phyloP scores from a whole-genome alignment of 2,329 filamentous ascomycete species.

The Trichoderma lentiforme region DNA sequence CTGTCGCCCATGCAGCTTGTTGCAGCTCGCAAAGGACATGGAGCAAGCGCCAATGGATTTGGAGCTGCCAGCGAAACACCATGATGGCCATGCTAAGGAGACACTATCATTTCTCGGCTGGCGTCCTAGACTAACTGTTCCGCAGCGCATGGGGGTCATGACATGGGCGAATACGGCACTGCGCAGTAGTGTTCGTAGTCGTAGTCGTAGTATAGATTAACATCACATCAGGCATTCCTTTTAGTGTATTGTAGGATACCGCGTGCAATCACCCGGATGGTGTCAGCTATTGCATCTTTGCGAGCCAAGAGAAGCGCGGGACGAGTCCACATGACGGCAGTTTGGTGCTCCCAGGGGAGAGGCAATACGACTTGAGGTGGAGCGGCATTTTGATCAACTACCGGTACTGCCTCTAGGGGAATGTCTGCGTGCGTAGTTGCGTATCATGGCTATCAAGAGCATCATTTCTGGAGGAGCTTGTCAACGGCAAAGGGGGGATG shows the following conservation, averaged over 20 bases:
- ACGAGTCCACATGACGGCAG: slow-evolving; percentile 17
- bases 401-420: background rate
- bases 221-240: background rate
- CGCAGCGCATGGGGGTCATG: background rate
- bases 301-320: background rate
- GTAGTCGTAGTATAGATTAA: background rate
- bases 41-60: background rate
- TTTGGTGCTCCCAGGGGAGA: background rate
- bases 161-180: background rate
- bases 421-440: background rate
- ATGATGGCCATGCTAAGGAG: background rate
- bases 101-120: background rate
- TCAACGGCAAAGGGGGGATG: slow-evolving; percentile 2
- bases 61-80: slow-evolving; percentile 2
- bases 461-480: slow-evolving; percentile 1
- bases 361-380: slow-evolving; percentile 7
- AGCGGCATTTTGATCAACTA: slow-evolving; percentile 4
- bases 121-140: background rate
- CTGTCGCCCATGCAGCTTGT: slow-evolving; percentile 3
- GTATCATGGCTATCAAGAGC: background rate
- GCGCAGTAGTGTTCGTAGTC: background rate
- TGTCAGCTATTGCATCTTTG: background rate
- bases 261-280: background rate
- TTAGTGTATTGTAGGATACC: background rate
- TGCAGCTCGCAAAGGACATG: background rate